Base-by-base conservation (phyloP, 805 yeast species). In the Starmerella stigmatis region DNA sequence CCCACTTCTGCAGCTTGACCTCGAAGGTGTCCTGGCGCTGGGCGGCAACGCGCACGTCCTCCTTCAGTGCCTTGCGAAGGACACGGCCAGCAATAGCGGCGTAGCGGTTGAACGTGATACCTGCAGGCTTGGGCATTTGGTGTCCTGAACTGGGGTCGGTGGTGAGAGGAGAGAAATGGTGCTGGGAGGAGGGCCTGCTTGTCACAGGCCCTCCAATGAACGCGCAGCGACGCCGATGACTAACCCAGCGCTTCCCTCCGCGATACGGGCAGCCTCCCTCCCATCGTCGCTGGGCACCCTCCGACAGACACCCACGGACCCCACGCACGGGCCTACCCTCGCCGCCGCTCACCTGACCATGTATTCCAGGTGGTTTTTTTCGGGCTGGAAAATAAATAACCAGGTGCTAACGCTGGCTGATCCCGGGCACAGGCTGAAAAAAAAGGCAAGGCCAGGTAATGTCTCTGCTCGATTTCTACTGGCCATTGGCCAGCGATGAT, bases 1-100 rank as follows among this genome's bases (percentile, higher is more conserved):
- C 80, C 68, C 79, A 74, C 62, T 72, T 74, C 65, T 80, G 76
- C 54, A 73, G 80, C 64, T 76, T 76, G 57, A 78, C 82, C 61
- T 89, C 97, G 53, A 82, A 67, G 60, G 66, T 54, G 57, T 79
- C 79, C 73, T 94, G 83, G 65, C 73, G 75, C 37, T 68, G 70
- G 55, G 81, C 81, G 50, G 71, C 74, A 53, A 76, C 81, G 65
- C 81, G 83, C 63, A 76, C 66, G 61, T 88, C 95, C 54, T 86
- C 78, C 73, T 89, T 89, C 64, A 89, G 76, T 43, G 96, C 80
- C 59, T 74, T 72, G 72, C 96, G 86, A 58, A 86, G 76, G 52
- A 94, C 76, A 65, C 78, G 78, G 62, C 96, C 94, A 61, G 96
- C 84, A 62, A 89, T 74, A 56, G 94, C 76, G 66, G 88, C 74